These are phyloP conservation scores for Lentinula sp. DNA, from an alignment of 768 basidiomycete genomes.

Conservation along the genomic window DNA sequence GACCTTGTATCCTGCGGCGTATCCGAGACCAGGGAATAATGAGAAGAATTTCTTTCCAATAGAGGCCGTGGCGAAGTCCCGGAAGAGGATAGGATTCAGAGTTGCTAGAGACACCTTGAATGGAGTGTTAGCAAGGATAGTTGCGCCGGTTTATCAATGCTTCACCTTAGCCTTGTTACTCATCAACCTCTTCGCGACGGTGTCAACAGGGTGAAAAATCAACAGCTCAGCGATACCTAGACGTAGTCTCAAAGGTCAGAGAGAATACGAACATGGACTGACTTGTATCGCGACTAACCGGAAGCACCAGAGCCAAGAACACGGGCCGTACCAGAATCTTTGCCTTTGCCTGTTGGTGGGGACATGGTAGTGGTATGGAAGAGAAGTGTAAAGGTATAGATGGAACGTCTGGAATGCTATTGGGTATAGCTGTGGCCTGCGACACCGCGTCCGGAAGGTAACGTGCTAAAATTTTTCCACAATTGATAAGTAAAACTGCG, in stretches of 20 bases:
- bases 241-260: slow-evolving; percentile 7
- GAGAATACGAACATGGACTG: neutral
- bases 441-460: neutral
- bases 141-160: neutral
- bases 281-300: slow-evolving; percentile 43
- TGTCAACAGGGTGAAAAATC: slow-evolving; percentile 95
- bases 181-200: slow-evolving; percentile 98
- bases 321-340: slow-evolving; percentile 86
- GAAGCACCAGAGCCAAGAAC: slow-evolving; percentile 90
- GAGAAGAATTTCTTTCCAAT: slow-evolving; percentile 70
- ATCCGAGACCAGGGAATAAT: slow-evolving; percentile 96
- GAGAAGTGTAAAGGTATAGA: neutral
- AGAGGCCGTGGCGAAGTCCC: slow-evolving; percentile 69
- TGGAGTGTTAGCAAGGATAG: neutral
- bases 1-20: slow-evolving; percentile 97
- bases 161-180: slow-evolving; percentile 86
- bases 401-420: slow-evolving; percentile 1
- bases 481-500: neutral
- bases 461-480: neutral
- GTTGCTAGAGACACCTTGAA: slow-evolving; percentile 57
- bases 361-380: slow-evolving; percentile 26
- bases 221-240: slow-evolving; percentile 91
- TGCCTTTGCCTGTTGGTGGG: slow-evolving; percentile 49
- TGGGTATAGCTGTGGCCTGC: neutral
- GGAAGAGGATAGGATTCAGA: slow-evolving; percentile 80